phyloP scores from a whole-genome alignment of 371 early-diverging fungal genomes.

The Mycotypha africana region DNA sequence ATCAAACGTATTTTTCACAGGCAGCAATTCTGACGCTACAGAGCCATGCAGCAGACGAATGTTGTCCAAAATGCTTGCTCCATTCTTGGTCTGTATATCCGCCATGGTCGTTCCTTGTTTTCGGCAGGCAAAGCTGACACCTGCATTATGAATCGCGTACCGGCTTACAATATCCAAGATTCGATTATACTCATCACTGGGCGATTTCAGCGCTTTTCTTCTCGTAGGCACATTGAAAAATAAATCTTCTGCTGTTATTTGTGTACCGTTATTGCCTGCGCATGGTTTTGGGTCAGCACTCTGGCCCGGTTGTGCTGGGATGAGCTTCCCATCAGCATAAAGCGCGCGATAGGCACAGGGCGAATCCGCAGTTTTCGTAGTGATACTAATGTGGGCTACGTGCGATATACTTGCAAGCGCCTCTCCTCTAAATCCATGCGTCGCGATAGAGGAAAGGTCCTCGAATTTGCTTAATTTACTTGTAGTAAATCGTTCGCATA shows the following conservation, averaged over 20 bases:
- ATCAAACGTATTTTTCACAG: constrained; percentile 37
- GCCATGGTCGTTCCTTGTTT: constrained; percentile 68
- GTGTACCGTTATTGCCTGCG: constrained; percentile 92
- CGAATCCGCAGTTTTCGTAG: constrained; percentile 75
- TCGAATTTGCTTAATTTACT: constrained; percentile 86
- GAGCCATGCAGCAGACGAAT: constrained; percentile 81
- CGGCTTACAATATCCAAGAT: constrained; percentile 83
- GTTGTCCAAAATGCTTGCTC: constrained; percentile 59
- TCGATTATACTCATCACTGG: constrained; percentile 82
- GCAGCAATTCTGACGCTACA: constrained; percentile 70
- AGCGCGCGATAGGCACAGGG: constrained; percentile 83
- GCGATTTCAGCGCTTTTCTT: constrained; percentile 72
- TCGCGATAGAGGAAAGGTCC: constrained; percentile 83
- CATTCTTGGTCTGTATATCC: constrained; percentile 70
- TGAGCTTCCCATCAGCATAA: constrained; percentile 82
- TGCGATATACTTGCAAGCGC: constrained; percentile 97
- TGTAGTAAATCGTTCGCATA: constrained; percentile 95
- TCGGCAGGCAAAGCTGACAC: constrained; percentile 78
- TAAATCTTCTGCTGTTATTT: constrained; percentile 85
- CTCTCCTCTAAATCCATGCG: constrained; percentile 99
- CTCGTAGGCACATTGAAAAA: constrained; percentile 89
- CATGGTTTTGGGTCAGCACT: constrained; percentile 79
- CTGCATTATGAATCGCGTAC: constrained; percentile 88
- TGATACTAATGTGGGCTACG: constrained; percentile 88
- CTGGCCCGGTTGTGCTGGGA: constrained; percentile 65